These are phyloP conservation scores for Bipolaris gigantea DNA, from an alignment of 2,329 filamentous ascomycete species.

Conservation along the genomic window DNA sequence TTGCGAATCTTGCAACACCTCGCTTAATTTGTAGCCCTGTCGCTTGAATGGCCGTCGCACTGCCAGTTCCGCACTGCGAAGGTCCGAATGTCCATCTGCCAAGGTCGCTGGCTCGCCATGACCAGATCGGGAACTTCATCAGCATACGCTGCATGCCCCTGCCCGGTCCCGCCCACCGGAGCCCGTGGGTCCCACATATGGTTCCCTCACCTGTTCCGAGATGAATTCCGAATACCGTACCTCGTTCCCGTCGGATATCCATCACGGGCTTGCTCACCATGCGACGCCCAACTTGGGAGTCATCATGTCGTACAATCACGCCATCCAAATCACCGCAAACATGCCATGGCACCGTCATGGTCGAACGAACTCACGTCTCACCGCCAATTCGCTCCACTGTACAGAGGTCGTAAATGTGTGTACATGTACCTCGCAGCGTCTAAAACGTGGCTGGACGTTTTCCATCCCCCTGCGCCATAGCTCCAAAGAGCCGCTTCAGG, in stretches of 20 bases:
- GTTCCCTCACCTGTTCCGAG: constrained; percentile 2
- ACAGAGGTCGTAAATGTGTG: neutral
- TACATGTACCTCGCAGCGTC: neutral
- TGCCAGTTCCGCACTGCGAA: too few relatives aligned
- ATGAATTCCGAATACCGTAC: constrained; percentile 1
- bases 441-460: neutral
- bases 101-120: constrained; percentile 2
- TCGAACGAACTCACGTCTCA: constrained; percentile 13
- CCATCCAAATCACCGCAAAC: constrained; percentile 14
- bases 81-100: constrained; percentile 5
- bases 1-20: constrained; percentile 28
- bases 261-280: constrained; percentile 13
- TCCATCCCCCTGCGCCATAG: constrained; percentile 15
- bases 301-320: constrained; percentile 23
- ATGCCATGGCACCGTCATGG: constrained; percentile 23
- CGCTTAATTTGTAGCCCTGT: constrained; percentile 23
- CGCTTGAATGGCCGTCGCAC: constrained; percentile 8
- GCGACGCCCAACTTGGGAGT: constrained; percentile 22
- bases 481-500: constrained; percentile 7
- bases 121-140: constrained; percentile 23
- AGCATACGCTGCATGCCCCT: constrained; percentile 25
- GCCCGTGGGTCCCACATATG: constrained; percentile 4
- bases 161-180: neutral
- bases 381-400: constrained; percentile 10
- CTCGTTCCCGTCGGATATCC: constrained; percentile 4